phyloP scores from a whole-genome alignment of 2,329 filamentous ascomycete species.

The Graphium sp. region DNA sequence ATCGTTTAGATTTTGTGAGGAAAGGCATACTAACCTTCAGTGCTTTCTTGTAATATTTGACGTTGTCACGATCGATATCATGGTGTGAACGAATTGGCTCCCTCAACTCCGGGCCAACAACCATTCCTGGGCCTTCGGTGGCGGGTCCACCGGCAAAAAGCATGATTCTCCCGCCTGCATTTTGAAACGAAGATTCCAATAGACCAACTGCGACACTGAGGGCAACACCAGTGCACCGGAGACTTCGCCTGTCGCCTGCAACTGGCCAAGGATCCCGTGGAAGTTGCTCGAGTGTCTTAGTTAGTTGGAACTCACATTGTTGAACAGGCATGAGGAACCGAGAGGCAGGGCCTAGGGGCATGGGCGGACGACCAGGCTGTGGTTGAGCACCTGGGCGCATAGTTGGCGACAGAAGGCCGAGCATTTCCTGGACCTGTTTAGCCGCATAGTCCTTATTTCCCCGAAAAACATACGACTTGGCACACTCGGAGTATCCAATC shows the following conservation, averaged over 20 bases:
- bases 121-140: constrained; percentile 91
- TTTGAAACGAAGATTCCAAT: constrained; percentile 88
- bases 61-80: constrained; percentile 96
- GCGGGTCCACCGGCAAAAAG: constrained; percentile 88
- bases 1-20: constrained; percentile 2
- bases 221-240: constrained; percentile 92
- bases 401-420: constrained; percentile 60
- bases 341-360: constrained; percentile 64
- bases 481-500: constrained; percentile 93
- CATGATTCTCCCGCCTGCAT: constrained; percentile 91
- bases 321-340: constrained; percentile 88
- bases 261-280: constrained; percentile 98
- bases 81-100: constrained; percentile 97
- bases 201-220: constrained; percentile 86
- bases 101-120: constrained; percentile 86
- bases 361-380: constrained; percentile 56
- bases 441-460: constrained; percentile 96
- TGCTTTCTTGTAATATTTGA: constrained; percentile 99
- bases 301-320: constrained; percentile 93
- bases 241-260: constrained; percentile 73
- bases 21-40: constrained; percentile 50
- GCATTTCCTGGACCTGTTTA: constrained; percentile 99
- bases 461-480: constrained; percentile 96
- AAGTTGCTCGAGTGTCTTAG: constrained; percentile 84
- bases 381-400: constrained; percentile 60